Evolutionary conservation across 495 filamentous ascomycete genomes (phyloP).

Genomic region (Xylaria palmicola): DNA sequence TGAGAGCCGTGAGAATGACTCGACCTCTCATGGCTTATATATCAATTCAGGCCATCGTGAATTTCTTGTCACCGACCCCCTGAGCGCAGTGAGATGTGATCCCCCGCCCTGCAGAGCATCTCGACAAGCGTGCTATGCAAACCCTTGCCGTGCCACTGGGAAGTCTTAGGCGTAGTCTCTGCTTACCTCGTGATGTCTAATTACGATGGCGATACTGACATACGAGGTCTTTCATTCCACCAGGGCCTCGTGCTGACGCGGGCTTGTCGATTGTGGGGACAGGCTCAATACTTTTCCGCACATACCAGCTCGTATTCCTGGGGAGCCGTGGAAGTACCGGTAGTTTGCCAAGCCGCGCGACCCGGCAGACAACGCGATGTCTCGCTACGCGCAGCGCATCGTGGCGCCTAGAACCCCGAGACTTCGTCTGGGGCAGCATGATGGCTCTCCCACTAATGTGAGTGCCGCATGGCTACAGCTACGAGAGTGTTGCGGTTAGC

Average conservation of each 20-base stretch:
- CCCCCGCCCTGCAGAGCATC: background rate
- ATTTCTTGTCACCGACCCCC: background rate
- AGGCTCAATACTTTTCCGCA: background rate
- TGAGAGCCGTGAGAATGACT: background rate
- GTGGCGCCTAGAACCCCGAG: background rate
- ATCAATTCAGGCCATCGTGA: background rate
- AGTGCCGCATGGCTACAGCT: background rate
- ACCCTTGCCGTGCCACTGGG: background rate
- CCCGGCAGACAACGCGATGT: background rate
- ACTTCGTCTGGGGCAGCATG: background rate
- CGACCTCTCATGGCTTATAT: constrained; percentile 7
- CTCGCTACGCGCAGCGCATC: background rate
- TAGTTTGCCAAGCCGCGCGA: constrained; percentile 2
- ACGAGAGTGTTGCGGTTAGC: background rate
- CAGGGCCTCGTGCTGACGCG: background rate
- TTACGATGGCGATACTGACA: constrained; percentile 14
- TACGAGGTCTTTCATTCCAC: constrained; percentile 10
- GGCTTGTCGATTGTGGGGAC: constrained; percentile 10
- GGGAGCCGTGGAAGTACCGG: background rate
- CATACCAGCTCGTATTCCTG: constrained; percentile 13
- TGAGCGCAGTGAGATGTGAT: background rate
- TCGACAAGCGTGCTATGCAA: background rate
- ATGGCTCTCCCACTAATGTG: background rate
- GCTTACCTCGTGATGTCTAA: constrained; percentile 17
- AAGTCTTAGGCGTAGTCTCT: constrained; percentile 12